Base-by-base conservation (phyloP, 495 filamentous ascomycete genomes). In the Aspergillus kassunensis region DNA sequence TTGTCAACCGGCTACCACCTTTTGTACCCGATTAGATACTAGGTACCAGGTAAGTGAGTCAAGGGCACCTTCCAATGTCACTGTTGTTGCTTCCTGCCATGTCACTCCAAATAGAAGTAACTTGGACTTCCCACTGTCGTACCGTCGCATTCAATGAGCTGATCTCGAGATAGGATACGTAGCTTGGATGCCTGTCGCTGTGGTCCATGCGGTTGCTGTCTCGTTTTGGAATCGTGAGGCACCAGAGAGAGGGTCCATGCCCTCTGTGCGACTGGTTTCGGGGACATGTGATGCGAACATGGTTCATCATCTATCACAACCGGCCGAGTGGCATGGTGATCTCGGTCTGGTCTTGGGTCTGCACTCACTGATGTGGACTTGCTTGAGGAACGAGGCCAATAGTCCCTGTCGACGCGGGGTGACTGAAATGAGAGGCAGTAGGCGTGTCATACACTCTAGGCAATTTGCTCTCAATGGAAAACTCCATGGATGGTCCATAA, bases 41-140 rank as follows among this genome's bases (percentile, higher is more conserved):
- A 31, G 1, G 30, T 35, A n/a, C 30, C 11, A 35, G 27, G 39
- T 16, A 30, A 16, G 9, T 21, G 8, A 39, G 6, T 16, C 13
- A 23, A 44, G 11, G 29, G n/a, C 19, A 52, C 39, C 49, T n/a
- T 44, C 31, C 30, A 36, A 52, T 52, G 40, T 29, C 30, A 52
- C 49, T 44, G 40, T 40, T 18, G 21, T 30, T 13, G 18, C 13
- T 19, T 18, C 9, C 18, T 27, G 24, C 24, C 24, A 27, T 27
- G 24, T 27, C 24, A 27, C 9, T 4, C 4, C 24, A 27, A 4
- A 9, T 37, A 51, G 16, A 30, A 35, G 48, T 51, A 51, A 34
- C 27, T 43, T 20, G 42, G 16, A 12, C 19, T 37, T 51, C 25
- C 33, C 25, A 51, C 48, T 43, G 30, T 33, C 30, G 30, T 33